Evolutionary conservation across 768 basidiomycete genomes (phyloP).

Genomic region (Chalciporus pseudorubinellus): DNA sequence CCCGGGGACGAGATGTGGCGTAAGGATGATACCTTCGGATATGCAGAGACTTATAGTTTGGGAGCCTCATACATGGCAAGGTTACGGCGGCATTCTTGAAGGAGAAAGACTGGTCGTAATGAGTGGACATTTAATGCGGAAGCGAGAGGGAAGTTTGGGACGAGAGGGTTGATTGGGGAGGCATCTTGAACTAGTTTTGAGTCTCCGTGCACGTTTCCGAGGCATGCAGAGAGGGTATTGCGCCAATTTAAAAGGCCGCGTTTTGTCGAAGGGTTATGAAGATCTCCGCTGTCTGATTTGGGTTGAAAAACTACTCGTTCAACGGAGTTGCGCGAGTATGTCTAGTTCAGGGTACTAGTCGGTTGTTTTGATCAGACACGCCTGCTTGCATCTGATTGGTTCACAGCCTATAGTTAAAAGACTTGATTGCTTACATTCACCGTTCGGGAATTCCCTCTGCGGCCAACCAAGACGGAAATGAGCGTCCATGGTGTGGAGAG

Average conservation of each 20-base stretch:
- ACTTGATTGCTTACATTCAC: conserved; percentile 4
- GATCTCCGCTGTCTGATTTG: conserved; percentile 28
- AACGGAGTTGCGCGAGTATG: conserved; percentile 1
- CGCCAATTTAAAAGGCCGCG: conserved; percentile 24
- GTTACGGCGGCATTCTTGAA: conserved; percentile 5
- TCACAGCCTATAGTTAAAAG: conserved; percentile 1
- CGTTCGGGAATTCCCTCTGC: neutral
- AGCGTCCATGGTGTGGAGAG: conserved; percentile 1
- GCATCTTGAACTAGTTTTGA: conserved; percentile 16
- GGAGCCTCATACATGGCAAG: conserved; percentile 19
- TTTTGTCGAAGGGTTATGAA: conserved; percentile 12
- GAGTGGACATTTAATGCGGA: conserved; percentile 15
- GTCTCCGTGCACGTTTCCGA: conserved; percentile 23
- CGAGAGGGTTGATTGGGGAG: neutral
- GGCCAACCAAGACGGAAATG: conserved; percentile 11
- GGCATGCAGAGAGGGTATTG: conserved; percentile 20
- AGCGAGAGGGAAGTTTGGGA: neutral
- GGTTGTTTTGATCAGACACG: neutral
- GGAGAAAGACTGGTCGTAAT: conserved; percentile 17
- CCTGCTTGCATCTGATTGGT: conserved; percentile 16
- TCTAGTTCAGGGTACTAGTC: neutral
- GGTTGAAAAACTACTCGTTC: conserved; percentile 13
- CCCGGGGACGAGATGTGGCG: neutral
- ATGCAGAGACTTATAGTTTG: conserved; percentile 19
- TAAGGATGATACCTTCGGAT: conserved; percentile 24